Conservation (phyloP, 257 asterid species). For the Jasminum sambac region DNA sequence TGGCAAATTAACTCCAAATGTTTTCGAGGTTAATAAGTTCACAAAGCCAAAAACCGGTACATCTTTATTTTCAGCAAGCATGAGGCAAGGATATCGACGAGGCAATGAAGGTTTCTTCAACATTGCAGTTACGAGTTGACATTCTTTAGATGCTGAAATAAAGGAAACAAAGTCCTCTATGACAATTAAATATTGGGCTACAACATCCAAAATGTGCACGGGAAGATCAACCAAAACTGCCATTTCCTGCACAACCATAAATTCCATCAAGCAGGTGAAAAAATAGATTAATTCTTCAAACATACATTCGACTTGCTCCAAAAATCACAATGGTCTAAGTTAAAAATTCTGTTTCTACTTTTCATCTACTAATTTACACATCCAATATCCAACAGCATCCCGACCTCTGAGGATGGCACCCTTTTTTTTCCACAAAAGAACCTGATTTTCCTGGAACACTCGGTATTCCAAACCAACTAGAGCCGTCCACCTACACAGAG, state of each 20-base stretch:
- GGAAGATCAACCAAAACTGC: slow-evolving; percentile 3
- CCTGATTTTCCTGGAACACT: no score
- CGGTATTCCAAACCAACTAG: no score
- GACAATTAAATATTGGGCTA: slow-evolving; percentile 10
- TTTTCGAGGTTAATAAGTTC: background rate
- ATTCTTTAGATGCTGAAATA: slow-evolving; percentile 6
- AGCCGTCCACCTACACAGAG: no score
- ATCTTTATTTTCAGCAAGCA: slow-evolving; percentile 7
- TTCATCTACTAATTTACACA: no score
- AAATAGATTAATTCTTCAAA: no score
- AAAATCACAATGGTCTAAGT: no score
- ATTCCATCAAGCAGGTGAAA: background rate
- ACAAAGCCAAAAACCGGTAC: background rate
- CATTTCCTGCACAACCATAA: background rate
- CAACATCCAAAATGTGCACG: background rate
- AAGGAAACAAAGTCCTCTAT: slow-evolving; percentile 15
- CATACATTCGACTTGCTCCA: no score
- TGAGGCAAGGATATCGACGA: background rate
- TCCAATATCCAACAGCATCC: no score
- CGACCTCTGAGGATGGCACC: no score
- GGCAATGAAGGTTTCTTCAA: background rate
- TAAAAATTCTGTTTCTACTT: no score
- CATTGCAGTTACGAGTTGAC: background rate
- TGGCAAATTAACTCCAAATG: no score
- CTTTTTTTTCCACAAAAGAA: no score